Percentiles rank a stretch among this genome's conserved stretches.
Evolutionary conservation across 2,329 filamentous ascomycete species (phyloP).

Genomic region (Lomentospora prolificans): DNA sequence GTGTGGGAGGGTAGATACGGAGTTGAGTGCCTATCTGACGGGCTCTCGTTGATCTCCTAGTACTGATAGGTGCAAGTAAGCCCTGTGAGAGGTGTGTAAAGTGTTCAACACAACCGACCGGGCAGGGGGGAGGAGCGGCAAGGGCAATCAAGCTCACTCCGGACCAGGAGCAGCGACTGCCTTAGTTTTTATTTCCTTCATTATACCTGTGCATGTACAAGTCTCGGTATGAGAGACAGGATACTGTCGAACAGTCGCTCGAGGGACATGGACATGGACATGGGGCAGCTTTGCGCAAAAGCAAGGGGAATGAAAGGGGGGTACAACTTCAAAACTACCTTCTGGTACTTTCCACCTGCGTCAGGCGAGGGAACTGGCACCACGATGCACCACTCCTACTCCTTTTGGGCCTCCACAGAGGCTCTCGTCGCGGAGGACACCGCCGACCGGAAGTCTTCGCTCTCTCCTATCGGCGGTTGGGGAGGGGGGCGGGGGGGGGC

Average conservation of each 20-base stretch:
- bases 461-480: not conserved
- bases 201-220: not conserved
- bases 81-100: not conserved
- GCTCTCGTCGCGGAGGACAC: not conserved
- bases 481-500: not conserved
- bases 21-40: not conserved
- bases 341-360: not conserved
- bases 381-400: not conserved
- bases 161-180: not conserved
- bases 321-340: not conserved
- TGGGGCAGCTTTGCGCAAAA: not conserved
- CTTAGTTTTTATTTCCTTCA: not conserved
- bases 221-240: not conserved
- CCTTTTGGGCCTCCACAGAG: not conserved
- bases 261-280: too few relatives aligned
- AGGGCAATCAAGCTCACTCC: not conserved
- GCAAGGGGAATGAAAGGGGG: not conserved
- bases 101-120: not conserved
- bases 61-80: not conserved
- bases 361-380: not conserved
- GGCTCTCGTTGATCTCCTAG: not conserved
- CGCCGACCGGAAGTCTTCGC: constrained; percentile 1
- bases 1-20: constrained; percentile 5
- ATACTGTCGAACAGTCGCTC: too few relatives aligned
- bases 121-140: too few relatives aligned